phyloP scores from a whole-genome alignment of 2,329 filamentous ascomycete genomes.

The Phyllosticta citrichinensis region DNA sequence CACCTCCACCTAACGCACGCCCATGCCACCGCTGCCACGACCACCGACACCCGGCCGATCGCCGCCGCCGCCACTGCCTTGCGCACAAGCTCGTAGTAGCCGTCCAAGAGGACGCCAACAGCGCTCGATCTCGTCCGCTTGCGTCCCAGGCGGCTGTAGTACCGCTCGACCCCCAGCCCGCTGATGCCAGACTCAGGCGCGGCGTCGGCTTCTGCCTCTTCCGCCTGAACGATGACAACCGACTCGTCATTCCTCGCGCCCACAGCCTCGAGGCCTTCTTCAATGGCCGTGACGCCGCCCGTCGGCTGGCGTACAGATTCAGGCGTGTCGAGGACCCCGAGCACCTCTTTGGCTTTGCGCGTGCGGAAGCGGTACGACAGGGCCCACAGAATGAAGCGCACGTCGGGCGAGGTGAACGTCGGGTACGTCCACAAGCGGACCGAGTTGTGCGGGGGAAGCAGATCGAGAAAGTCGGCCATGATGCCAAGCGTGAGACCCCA shows the following conservation, averaged over 20 bases:
- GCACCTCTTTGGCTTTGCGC: slow-evolving; percentile 21
- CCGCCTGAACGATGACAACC: neutral
- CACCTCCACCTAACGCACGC: neutral
- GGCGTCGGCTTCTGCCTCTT: slow-evolving; percentile 10
- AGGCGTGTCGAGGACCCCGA: neutral
- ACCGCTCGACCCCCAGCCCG: slow-evolving; percentile 33
- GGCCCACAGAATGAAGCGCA: slow-evolving; percentile 49
- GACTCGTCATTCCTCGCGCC: slow-evolving; percentile 19
- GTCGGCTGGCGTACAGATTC: neutral
- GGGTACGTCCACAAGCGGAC: slow-evolving; percentile 57
- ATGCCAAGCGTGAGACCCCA: slow-evolving; percentile 62
- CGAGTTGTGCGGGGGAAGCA: slow-evolving; percentile 53
- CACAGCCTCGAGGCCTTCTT: slow-evolving; percentile 19
- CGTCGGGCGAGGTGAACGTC: slow-evolving; percentile 54
- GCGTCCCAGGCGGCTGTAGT: slow-evolving; percentile 24
- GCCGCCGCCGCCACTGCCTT: slow-evolving; percentile 36
- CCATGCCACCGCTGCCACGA: neutral
- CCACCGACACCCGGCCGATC: slow-evolving; percentile 22
- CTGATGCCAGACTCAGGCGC: slow-evolving; percentile 33
- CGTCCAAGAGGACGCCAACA: slow-evolving; percentile 41
- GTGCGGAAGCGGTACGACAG: slow-evolving; percentile 47
- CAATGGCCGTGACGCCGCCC: slow-evolving; percentile 10
- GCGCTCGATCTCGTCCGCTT: slow-evolving; percentile 28
- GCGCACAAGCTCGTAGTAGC: slow-evolving; percentile 43
- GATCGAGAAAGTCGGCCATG: slow-evolving; percentile 56